phyloP scores from a whole-genome alignment of 345 rosid genomes.

The Boechera divaricarpa region DNA sequence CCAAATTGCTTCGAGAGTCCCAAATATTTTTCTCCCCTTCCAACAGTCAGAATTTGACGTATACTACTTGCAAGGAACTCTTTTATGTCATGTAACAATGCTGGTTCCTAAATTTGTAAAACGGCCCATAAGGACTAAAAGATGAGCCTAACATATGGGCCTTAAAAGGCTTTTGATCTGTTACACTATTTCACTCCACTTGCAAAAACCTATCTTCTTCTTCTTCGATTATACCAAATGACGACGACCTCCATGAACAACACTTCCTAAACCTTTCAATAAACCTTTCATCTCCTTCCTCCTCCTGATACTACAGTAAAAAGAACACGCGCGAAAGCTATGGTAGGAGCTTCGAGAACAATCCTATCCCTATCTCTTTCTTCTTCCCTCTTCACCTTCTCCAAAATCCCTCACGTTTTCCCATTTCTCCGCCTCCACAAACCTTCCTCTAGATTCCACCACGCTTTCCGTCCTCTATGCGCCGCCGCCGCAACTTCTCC shows the following conservation, averaged over 20 bases:
- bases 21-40: no score
- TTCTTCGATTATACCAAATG: conserved; percentile 18
- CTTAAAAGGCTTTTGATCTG: neutral
- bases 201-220: conserved; percentile 46
- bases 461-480: conserved; percentile 58
- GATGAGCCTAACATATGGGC: conserved; percentile 29
- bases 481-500: conserved; percentile 46
- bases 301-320: neutral
- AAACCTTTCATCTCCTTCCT: conserved; percentile 22
- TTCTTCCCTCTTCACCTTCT: conserved; percentile 45
- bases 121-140: neutral
- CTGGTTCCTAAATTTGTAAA: neutral
- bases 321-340: conserved; percentile 46
- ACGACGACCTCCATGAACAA: conserved; percentile 37
- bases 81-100: no score
- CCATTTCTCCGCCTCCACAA: conserved; percentile 55
- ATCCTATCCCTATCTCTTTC: conserved; percentile 57
- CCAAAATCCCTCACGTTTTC: conserved; percentile 35
- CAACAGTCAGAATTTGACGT: no score
- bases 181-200: conserved; percentile 22
- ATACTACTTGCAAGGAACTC: no score
- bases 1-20: no score
- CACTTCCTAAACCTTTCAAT: conserved; percentile 27
- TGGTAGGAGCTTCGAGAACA: conserved; percentile 63
- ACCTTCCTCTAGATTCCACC: conserved; percentile 56